Evolutionary conservation across 345 rosid species (phyloP).

Genomic region (Hypericum androsaemum): DNA sequence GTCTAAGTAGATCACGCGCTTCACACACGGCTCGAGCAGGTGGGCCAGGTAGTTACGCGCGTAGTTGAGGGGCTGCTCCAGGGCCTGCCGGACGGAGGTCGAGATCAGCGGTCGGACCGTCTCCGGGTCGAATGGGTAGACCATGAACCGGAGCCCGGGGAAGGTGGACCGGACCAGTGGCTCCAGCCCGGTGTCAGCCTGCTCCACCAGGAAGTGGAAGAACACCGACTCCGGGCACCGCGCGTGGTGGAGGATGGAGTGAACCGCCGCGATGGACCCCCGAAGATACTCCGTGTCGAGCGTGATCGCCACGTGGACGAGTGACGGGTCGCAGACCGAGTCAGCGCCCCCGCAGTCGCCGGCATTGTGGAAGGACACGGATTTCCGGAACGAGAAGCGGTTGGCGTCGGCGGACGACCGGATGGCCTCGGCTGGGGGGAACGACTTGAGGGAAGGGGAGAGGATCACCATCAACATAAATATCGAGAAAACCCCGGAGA

Average conservation of each 20-base stretch:
- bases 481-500: conserved; percentile 66
- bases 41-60: conserved; percentile 83
- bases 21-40: conserved; percentile 75
- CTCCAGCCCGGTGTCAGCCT: conserved; percentile 32
- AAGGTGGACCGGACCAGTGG: conserved; percentile 68
- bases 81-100: conserved; percentile 81
- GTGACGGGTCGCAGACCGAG: conserved; percentile 55
- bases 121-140: conserved; percentile 73
- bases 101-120: conserved; percentile 69
- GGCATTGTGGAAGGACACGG: conserved; percentile 67
- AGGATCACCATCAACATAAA: conserved; percentile 61
- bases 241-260: conserved; percentile 70
- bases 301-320: conserved; percentile 83
- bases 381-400: conserved; percentile 53
- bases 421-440: conserved; percentile 91
- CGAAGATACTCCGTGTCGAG: conserved; percentile 86
- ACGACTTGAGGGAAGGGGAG: conserved; percentile 75
- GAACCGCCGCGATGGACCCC: conserved; percentile 93
- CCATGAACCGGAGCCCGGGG: conserved; percentile 78
- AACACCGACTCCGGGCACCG: conserved; percentile 71
- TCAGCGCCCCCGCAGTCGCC: conserved; percentile 53
- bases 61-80: conserved; percentile 89
- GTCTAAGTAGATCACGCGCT: conserved; percentile 77
- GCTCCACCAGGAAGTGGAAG: conserved; percentile 89
- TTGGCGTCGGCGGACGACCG: conserved; percentile 20